Evolutionary conservation across 2,329 filamentous ascomycete genomes (phyloP).

Genomic region (Fusarium sp.): DNA sequence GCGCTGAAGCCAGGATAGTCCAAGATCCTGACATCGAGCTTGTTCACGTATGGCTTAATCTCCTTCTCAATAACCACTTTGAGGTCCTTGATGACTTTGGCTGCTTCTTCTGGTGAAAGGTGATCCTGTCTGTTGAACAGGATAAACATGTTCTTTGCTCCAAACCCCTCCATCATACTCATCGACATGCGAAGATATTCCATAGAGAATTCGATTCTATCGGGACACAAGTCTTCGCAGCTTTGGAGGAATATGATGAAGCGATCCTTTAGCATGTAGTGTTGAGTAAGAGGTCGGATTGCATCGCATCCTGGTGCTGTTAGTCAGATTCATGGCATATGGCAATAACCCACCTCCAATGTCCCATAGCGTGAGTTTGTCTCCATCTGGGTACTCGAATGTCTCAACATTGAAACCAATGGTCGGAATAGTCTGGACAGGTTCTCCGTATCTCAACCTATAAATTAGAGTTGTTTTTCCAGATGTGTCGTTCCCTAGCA

Average conservation of each 20-base stretch:
- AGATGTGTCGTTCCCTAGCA: constrained; percentile 49
- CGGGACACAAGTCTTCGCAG: constrained; percentile 40
- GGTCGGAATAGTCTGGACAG: constrained; percentile 93
- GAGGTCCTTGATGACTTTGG: constrained; percentile 25
- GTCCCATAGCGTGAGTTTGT: constrained; percentile 45
- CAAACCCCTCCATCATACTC: constrained; percentile 31
- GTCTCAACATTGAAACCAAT: constrained; percentile 96
- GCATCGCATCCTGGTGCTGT: constrained; percentile 41
- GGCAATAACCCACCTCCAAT: constrained; percentile 41
- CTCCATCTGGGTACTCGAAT: constrained; percentile 54
- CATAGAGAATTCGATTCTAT: constrained; percentile 42
- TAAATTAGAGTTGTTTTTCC: constrained; percentile 84
- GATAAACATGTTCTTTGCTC: constrained; percentile 44
- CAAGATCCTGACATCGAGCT: constrained; percentile 33
- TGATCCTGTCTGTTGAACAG: constrained; percentile 50
- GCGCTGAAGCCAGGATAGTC: constrained; percentile 42
- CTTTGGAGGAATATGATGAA: constrained; percentile 48
- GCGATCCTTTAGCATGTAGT: constrained; percentile 43
- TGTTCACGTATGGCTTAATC: constrained; percentile 12
- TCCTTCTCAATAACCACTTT: constrained; percentile 25
- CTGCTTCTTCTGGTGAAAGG: constrained; percentile 30
- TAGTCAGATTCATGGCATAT: background rate
- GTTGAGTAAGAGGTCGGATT: constrained; percentile 43
- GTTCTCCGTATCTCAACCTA: constrained; percentile 88
- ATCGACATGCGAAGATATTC: constrained; percentile 43